Conservation (phyloP, 768 basidiomycete species). For the Boletellus ananas region DNA sequence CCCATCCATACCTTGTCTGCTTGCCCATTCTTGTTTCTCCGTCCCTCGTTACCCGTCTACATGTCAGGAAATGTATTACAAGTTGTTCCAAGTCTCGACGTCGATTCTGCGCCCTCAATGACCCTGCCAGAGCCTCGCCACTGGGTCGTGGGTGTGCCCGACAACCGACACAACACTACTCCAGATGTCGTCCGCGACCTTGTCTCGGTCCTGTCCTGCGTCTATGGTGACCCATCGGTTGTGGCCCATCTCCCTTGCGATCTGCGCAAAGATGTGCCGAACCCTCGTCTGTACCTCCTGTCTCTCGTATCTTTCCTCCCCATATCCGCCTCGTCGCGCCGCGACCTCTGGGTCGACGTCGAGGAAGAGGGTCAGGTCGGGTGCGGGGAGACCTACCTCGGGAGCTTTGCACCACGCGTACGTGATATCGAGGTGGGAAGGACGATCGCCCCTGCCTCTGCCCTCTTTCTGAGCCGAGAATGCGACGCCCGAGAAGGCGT, state of each 20-base stretch:
- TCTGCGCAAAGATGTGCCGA: conserved; percentile 51
- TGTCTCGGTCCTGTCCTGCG: conserved; percentile 48
- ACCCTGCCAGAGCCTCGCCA: conserved; percentile 51
- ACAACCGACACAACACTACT: conserved; percentile 40
- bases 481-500: conserved; percentile 94
- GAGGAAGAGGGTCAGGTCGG: conserved; percentile 86
- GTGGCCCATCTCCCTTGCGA: conserved; percentile 49
- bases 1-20: conserved; percentile 2
- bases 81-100: conserved; percentile 6
- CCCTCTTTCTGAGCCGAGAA: conserved; percentile 63
- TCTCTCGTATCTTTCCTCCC: conserved; percentile 84
- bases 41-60: conserved; percentile 21
- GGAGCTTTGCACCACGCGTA: conserved; percentile 85
- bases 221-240: conserved; percentile 56
- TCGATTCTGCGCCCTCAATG: conserved; percentile 2
- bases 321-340: conserved; percentile 70
- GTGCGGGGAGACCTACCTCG: conserved; percentile 83
- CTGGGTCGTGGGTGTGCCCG: conserved; percentile 35
- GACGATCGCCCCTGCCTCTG: too few species aligned
- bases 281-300: conserved; percentile 71
- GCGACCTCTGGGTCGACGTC: conserved; percentile 73
- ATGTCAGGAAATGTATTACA: conserved; percentile 27
- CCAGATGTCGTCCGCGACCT: conserved; percentile 58
- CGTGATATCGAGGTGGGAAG: conserved; percentile 41
- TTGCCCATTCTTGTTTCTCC: conserved; percentile 8